Base-by-base conservation (phyloP, 768 basidiomycete genomes). In the Dioszegia aurantiaca region DNA sequence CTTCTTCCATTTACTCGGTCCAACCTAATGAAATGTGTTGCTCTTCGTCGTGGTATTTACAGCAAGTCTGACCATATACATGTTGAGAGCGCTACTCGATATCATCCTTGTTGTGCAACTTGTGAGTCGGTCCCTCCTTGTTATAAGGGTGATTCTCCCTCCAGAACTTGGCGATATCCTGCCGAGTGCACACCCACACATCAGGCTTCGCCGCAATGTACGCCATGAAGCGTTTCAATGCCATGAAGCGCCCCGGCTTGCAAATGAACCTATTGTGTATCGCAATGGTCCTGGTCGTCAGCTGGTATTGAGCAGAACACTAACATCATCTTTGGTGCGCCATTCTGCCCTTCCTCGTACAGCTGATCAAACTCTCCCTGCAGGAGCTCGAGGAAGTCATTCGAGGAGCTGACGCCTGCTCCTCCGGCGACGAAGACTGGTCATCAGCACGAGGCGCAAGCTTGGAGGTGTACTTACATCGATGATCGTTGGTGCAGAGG, bases 251-350 rank as follows among this genome's bases (percentile, higher is more conserved):
- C 8, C 67, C 62, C 16, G 67, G 67, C 43, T 71, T 71, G 44
- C 69, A 57, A 43, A 68, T 42, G 27, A 71, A 54, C 9, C 69
- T 64, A 39, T 63, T 66, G 59, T 71, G 69, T 56, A 71, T 63
- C 3, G 67, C 69, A 46, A 71, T 59, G 11, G 66, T 68, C 66
- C 55, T 61, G 45, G 19, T 5, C 21, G 37, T 36, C 28, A 30
- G 53, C 49, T n/a, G n/a, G n/a, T n/a, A 19, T 24, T 19, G 46
- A 2, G 2, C 16, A 23, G 12, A 8, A 2, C 27, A 47, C 46
- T 47, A 14, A 47, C 63, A 73, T 68, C 64, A 69, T 69, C 45
- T 65, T 69, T 16, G 66, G 62, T 2, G 41, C 43, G 16, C 68
- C 70, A 8, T 56, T 57, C 19, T 51, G 55, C 5, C 68, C 70